Conservation (phyloP, 306 rosid genomes). For the Neltuma alba region DNA sequence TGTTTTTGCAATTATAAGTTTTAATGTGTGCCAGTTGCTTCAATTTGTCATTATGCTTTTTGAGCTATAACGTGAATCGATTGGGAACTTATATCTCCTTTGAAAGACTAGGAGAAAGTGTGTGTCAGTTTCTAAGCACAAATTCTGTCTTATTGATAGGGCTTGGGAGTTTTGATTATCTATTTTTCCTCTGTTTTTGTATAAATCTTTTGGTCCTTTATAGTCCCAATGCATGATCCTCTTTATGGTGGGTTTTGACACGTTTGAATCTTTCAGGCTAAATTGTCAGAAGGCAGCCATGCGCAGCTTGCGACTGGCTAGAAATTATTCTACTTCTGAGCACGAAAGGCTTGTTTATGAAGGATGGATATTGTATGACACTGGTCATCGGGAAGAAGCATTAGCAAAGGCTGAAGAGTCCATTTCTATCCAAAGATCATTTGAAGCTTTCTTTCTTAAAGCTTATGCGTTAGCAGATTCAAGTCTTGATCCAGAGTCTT, state of each 20-base stretch:
- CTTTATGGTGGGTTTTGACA: constrained; percentile 10
- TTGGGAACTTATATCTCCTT: constrained; percentile 20
- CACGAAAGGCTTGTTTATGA: constrained; percentile 89
- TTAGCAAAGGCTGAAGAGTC: constrained; percentile 87
- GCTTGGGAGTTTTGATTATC: neutral
- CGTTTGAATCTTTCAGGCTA: constrained; percentile 53
- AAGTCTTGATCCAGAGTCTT: constrained; percentile 70
- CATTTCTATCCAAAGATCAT: constrained; percentile 82
- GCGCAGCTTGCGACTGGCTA: constrained; percentile 82
- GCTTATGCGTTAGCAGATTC: constrained; percentile 88
- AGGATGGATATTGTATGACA: constrained; percentile 95
- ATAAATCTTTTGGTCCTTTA: neutral
- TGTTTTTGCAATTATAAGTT: neutral
- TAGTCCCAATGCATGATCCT: neutral
- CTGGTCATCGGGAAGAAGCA: constrained; percentile 92
- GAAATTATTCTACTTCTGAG: constrained; percentile 72
- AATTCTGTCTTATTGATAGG: constrained; percentile 17
- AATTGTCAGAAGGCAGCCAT: constrained; percentile 93
- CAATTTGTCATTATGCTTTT: constrained; percentile 22
- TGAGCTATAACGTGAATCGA: neutral
- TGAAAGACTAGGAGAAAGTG: neutral
- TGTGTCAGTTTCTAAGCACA: neutral
- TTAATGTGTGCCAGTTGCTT: constrained; percentile 9
- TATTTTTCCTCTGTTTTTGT: neutral
- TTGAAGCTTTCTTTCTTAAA: constrained; percentile 93